These are phyloP conservation scores for Diplodia mutila DNA, from an alignment of 2,329 filamentous ascomycete species.

Conservation along the genomic window DNA sequence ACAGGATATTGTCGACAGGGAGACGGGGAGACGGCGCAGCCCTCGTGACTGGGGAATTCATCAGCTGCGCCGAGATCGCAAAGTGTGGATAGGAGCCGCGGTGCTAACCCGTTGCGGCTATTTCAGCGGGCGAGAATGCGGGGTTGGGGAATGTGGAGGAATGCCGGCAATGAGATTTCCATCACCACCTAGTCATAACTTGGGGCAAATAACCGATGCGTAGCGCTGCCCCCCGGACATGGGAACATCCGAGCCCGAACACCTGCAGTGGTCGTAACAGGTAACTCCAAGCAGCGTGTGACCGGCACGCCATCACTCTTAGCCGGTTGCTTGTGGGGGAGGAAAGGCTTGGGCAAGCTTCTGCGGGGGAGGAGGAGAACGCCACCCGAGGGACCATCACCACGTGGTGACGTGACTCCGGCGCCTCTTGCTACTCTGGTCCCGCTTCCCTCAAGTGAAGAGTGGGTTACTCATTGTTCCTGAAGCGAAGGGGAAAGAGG, in stretches of 20 bases:
- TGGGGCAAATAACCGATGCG: background rate
- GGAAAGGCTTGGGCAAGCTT: conserved; percentile 3
- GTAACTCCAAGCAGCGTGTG: background rate
- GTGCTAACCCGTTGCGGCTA: background rate
- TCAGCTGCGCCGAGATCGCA: background rate
- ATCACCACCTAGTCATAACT: background rate
- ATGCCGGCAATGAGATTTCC: background rate
- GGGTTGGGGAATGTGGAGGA: conserved; percentile 4
- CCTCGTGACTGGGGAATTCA: too few species aligned
- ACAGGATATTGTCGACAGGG: too few species aligned
- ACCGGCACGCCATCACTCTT: background rate
- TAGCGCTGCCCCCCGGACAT: background rate
- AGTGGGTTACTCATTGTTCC: background rate
- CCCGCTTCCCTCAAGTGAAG: background rate
- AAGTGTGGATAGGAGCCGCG: background rate
- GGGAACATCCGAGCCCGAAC: background rate
- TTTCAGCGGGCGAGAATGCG: background rate
- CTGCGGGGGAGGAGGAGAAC: background rate
- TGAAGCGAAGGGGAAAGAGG: background rate
- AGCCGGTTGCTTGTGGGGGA: background rate
- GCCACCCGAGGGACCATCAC: conserved; percentile 6
- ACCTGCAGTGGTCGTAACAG: background rate
- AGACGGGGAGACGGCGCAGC: too few species aligned
- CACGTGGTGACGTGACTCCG: background rate
- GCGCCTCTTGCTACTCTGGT: background rate